Base-by-base conservation (phyloP, 495 filamentous ascomycete species). In the Aspergillus homomorphus region DNA sequence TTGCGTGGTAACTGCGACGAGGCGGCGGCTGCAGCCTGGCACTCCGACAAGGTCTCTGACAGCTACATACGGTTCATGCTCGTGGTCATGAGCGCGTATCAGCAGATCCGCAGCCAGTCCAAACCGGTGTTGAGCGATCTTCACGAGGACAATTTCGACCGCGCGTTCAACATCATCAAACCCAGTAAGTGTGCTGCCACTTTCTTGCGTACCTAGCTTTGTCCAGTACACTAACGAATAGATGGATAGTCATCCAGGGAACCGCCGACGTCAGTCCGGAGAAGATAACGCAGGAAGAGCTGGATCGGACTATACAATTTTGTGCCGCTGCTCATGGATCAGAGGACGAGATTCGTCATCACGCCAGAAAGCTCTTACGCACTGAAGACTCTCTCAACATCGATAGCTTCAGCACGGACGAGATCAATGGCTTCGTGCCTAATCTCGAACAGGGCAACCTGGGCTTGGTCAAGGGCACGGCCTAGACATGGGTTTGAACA, bases 41-140 rank as follows among this genome's bases (percentile, higher is more conserved):
- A 83, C 62, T 65, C 70, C 2, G 73, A 66, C 20, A 78, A 77
- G 57, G 64, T 77, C 0, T 53, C 69, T 1, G 76, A 80, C 44
- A 68, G 73, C 19, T 84, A 82, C 51, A 79, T 77, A 1, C 73
- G 79, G 12, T 84, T 84, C 67, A 54, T 82, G 28, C 53, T 84
- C 1, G 69, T 81, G 1, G 75, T 82, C 1, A 49, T 72, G 45
- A 80, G 70, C 51, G 69, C 75, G 1, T 59, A 69, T 4, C 73
- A 73, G 62, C 81, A 82, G 66, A 80, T 84, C 46, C 59, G 65
- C 7, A 30, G 43, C 3, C 61, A 69, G 23, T 71, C 79, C 5
- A 58, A 68, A 18, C 57, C 67, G 3, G 61, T 76, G 2, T 19
- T 76, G 4, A 67, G 44, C n/a, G 70, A 78, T 49, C 72, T 66